These are phyloP conservation scores for Eucalyptus polybractea DNA, from an alignment of 345 rosid genomes.

Conservation along the genomic window DNA sequence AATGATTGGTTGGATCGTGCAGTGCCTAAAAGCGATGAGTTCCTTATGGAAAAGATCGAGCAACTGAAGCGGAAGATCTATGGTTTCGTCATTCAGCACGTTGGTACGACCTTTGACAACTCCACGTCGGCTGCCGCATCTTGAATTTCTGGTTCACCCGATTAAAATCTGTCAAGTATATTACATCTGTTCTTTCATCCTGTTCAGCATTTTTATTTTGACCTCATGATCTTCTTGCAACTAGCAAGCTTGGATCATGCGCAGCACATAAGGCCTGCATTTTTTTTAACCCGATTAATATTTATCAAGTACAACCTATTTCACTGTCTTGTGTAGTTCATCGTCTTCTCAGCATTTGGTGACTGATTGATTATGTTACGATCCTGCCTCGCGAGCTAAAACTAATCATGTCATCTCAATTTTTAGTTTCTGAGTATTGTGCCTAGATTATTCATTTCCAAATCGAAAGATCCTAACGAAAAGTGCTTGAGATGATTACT, in stretches of 20 bases:
- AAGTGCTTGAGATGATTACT: background rate
- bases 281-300: background rate
- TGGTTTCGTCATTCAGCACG: slow-evolving; percentile 86
- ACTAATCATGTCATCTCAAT: background rate
- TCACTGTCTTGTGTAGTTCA: background rate
- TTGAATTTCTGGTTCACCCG: background rate
- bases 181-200: background rate
- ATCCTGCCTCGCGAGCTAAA: background rate
- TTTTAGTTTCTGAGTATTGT: background rate
- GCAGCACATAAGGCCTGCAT: background rate
- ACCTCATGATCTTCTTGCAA: background rate
- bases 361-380: background rate
- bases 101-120: slow-evolving; percentile 76
- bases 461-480: background rate
- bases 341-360: background rate
- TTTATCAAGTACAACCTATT: background rate
- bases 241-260: background rate
- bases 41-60: slow-evolving; percentile 41
- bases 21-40: slow-evolving; percentile 14
- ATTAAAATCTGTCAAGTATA: background rate
- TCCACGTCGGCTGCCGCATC: background rate
- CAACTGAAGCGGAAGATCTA: slow-evolving; percentile 68
- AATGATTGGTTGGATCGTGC: slow-evolving; percentile 73
- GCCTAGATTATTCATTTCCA: background rate
- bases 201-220: background rate